Evolutionary conservation across 495 filamentous ascomycete genomes (phyloP), one percentile per base, ranked within the genome.

Genomic region (Neurospora hispaniola): DNA sequence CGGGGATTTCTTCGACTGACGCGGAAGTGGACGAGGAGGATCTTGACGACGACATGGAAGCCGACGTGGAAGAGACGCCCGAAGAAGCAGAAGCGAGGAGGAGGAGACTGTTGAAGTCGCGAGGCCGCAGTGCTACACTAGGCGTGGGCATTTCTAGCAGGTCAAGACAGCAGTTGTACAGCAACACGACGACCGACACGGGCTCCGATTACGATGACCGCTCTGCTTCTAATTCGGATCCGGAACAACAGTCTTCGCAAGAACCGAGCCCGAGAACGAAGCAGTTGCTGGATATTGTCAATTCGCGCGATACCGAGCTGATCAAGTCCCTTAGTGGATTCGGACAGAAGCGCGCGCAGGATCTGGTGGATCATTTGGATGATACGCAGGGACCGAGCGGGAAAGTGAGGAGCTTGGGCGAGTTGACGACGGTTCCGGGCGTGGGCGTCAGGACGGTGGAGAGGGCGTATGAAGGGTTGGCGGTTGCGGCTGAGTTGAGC

Each of bases 211-310:
- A 87, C 5, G 83, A 85, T 23, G 69, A 62, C 44, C 69, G 27
- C 20, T 39, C 40, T 8, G 7, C 54, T 10, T 62, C 54, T 12
- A 31, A 62, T 14, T 62, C 54, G 2, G 54, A 62, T 27, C 48
- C 23, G 4, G 48, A 59, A 59, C 48, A 54, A 27, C 46, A 6
- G 27, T 0, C 4, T 4, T 38, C 35, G 5, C 23, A 12, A 1
- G 54, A 35, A 62, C 54, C 54, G 14, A 62, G 23, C 1, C 93
- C 94, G 3, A 86, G 90, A 7, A 92, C 92, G 5, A 82, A 85
- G 75, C 88, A 89, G 70, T 79, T 99, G 10, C 85, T 99, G 4
- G 86, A 88, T 16, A 92, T 98, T 76, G 90, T 99, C 81, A 99
- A 99, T 81, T 93, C 90, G 2, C 86, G 92, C 16, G 92, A 98